A percentile compares a stretch with the other conserved stretches of the same genome.
Evolutionary conservation across 2,329 filamentous ascomycete species (phyloP).

Genomic region (Pseudogymnoascus sp.): DNA sequence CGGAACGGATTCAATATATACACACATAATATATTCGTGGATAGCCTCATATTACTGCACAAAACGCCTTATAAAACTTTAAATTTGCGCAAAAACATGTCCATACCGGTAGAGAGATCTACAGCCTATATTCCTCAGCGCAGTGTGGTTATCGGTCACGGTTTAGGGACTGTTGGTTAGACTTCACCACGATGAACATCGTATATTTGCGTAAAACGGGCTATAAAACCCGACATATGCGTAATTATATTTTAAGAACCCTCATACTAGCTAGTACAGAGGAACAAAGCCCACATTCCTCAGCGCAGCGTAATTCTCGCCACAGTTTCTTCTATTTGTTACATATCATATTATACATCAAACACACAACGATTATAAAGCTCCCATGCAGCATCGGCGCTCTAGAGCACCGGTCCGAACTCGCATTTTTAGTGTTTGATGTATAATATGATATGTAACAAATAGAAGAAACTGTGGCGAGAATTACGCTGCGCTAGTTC

Average conservation of each 20-base stretch:
- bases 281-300: not conserved
- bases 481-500: not conserved
- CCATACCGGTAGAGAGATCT: too few species aligned
- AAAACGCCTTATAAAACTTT: too few species aligned
- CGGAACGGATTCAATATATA: too few species aligned
- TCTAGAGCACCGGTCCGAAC: not conserved
- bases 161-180: too few species aligned
- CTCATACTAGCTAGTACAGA: not conserved
- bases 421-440: too few species aligned
- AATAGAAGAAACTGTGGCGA: not conserved
- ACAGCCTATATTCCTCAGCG: too few species aligned
- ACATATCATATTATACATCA: not conserved
- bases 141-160: too few species aligned
- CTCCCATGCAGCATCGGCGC: not conserved
- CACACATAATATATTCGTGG: too few species aligned
- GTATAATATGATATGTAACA: not conserved
- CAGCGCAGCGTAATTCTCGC: not conserved
- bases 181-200: too few species aligned
- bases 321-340: not conserved
- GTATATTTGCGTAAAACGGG: not conserved
- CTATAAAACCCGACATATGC: not conserved
- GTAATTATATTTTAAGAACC: not conserved
- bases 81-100: too few species aligned
- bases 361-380: not conserved
- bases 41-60: too few species aligned